phyloP scores from a whole-genome alignment of 2,329 filamentous ascomycete genomes.

The Pseudogymnoascus sp. region DNA sequence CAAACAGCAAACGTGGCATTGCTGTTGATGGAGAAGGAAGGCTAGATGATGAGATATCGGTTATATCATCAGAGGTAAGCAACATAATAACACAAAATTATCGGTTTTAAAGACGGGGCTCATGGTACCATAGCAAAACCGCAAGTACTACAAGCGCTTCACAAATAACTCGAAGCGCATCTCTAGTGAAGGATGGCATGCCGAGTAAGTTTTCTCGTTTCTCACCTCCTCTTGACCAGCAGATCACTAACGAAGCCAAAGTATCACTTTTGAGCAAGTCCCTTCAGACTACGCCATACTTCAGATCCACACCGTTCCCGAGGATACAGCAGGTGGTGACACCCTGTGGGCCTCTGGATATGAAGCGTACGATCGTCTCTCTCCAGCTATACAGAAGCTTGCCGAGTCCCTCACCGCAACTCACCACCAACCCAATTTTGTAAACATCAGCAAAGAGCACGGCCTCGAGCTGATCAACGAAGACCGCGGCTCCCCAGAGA shows the following conservation, averaged over 20 bases:
- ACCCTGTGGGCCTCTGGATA: constrained; percentile 36
- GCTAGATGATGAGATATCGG: constrained; percentile 40
- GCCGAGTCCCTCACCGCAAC: constrained; percentile 17
- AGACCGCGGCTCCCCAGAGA: constrained; percentile 46
- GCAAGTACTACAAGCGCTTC: constrained; percentile 33
- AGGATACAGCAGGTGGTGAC: constrained; percentile 35
- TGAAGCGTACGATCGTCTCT: constrained; percentile 13
- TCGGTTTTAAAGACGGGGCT: neutral
- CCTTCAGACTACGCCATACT: constrained; percentile 41
- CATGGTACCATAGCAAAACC: constrained; percentile 20
- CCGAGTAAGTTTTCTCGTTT: constrained; percentile 28
- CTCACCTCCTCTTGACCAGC: neutral
- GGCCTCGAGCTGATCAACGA: constrained; percentile 34
- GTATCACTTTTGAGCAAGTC: constrained; percentile 39
- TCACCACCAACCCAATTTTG: constrained; percentile 18
- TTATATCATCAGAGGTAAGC: constrained; percentile 37
- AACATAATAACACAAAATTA: neutral
- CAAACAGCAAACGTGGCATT: constrained; percentile 39
- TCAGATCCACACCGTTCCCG: constrained; percentile 35
- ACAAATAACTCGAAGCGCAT: constrained; percentile 25
- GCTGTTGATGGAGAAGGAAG: constrained; percentile 37
- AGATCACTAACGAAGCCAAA: neutral
- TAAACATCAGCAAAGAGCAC: constrained; percentile 16
- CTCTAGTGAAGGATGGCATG: constrained; percentile 36
- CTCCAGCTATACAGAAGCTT: constrained; percentile 13